Base-by-base conservation (phyloP, 352 stramenopile genomes). In the Globisporangium polare region DNA sequence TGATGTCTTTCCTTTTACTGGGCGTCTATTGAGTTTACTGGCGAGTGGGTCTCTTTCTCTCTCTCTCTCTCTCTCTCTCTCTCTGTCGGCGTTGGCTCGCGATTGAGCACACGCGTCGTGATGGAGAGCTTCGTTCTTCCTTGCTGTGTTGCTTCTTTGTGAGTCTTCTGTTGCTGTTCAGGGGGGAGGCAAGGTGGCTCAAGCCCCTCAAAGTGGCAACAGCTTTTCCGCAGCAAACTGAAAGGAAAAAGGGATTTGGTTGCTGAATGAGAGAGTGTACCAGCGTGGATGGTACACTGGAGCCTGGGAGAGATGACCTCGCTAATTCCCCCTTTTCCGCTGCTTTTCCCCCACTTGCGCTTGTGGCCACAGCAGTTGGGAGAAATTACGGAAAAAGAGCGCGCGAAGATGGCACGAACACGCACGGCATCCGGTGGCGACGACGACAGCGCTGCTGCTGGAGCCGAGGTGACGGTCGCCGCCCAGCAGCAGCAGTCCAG, bases 311-410 rank as follows among this genome's bases (percentile, higher is more conserved):
- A 33, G 29, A 33, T 33, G 29, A 33, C 29, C 29, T 33, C 29
- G 29, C 29, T 5, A 53, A 22, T 29, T 37, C 22, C 27, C 24
- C 46, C 24, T 24, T 52, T n/a, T n/a, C n/a, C n/a, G n/a, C n/a
- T n/a, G n/a, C 6, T 27, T 43, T 29, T 15, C n/a, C 20, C 17
- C 7, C 15, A 7, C 20, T 66, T 66, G 53, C 45, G 53, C 35
- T 59, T 61, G 41, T 66, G 60, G 60, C 60, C 60, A 15, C 41
- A 52, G 20, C 33, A 37, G 29, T 52, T 47, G 31, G 42, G 5
- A 18, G 33, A 66, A 66, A 61, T 66, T 61, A 60, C 52, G 52
- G 50, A 60, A 60, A 66, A 55, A 53, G 54, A 31, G 45, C 29
- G 18, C 22, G 18, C 22, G 41, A 37, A 42, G 20, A 66, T 61